These are phyloP conservation scores for Diatrype stigma DNA, from an alignment of 2,329 filamentous ascomycete species.

Conservation along the genomic window DNA sequence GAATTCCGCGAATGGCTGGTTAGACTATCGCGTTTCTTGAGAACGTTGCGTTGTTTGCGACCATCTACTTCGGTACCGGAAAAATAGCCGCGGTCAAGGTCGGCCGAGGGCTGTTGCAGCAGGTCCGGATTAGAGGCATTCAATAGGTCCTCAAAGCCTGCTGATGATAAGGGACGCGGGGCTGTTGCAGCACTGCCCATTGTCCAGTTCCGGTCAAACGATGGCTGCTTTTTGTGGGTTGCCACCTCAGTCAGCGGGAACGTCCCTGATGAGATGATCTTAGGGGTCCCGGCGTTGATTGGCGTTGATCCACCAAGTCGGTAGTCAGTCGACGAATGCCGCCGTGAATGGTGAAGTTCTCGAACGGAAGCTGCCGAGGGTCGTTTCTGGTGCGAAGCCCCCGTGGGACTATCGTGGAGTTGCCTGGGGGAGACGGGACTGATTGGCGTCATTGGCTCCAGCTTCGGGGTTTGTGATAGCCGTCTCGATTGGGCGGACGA, in stretches of 20 bases:
- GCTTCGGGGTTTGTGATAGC: slow-evolving; percentile 49
- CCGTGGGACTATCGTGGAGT: slow-evolving; percentile 42
- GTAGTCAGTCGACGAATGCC: slow-evolving; percentile 83
- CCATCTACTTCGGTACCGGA: slow-evolving; percentile 80
- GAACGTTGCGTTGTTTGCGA: slow-evolving; percentile 65
- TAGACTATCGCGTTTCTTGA: slow-evolving; percentile 71
- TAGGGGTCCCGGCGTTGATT: slow-evolving; percentile 33
- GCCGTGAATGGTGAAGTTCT: slow-evolving; percentile 76
- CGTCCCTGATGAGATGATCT: slow-evolving; percentile 38
- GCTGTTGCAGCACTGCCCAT: slow-evolving; percentile 48
- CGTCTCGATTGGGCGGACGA: slow-evolving; percentile 44
- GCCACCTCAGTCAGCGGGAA: slow-evolving; percentile 35
- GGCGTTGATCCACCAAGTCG: slow-evolving; percentile 38
- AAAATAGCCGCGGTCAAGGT: slow-evolving; percentile 87
- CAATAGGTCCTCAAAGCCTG: slow-evolving; percentile 43
- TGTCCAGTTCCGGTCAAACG: slow-evolving; percentile 68
- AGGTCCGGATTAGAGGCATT: slow-evolving; percentile 32
- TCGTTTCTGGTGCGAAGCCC: slow-evolving; percentile 48
- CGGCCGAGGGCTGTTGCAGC: slow-evolving; percentile 46
- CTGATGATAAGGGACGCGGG: slow-evolving; percentile 49
- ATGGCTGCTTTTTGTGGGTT: slow-evolving; percentile 61
- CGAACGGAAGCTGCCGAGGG: slow-evolving; percentile 80
- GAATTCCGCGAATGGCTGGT: slow-evolving; percentile 63
- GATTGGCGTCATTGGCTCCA: slow-evolving; percentile 40
- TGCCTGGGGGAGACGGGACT: slow-evolving; percentile 37